Percentiles rank a stretch among this genome's conserved stretches.
phyloP scores from a whole-genome alignment of 257 asterid species.

The Capsicum chinense region DNA sequence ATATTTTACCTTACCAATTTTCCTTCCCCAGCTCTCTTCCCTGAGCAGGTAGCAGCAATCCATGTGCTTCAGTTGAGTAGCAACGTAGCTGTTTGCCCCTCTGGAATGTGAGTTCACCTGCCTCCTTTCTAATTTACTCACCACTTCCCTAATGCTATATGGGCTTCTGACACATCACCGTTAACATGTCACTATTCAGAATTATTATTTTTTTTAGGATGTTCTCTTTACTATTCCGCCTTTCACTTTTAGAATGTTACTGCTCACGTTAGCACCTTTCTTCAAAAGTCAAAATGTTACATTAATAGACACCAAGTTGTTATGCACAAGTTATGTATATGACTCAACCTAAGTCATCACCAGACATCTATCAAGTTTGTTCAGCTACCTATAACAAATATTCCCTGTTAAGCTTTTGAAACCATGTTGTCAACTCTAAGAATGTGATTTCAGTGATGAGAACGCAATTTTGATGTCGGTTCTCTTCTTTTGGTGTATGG shows the following conservation, averaged over 20 bases:
- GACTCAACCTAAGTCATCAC: neutral
- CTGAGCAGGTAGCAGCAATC: constrained; percentile 70
- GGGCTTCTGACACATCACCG: neutral
- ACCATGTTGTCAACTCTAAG: neutral
- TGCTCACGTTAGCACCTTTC: neutral
- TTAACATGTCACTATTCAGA: neutral
- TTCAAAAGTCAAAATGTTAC: neutral
- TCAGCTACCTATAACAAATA: neutral
- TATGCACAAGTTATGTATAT: neutral
- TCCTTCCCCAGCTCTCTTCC: constrained; percentile 59
- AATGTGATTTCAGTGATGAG: neutral
- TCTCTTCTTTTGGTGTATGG: too few species aligned
- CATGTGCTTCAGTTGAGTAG: constrained; percentile 83
- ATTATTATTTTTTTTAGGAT: neutral
- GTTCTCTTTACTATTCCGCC: neutral
- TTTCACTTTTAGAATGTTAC: constrained; percentile 8
- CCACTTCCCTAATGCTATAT: neutral
- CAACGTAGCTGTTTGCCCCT: constrained; percentile 71
- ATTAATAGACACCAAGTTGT: neutral
- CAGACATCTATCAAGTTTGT: constrained; percentile 9
- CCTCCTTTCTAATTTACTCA: neutral
- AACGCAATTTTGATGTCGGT: too few species aligned
- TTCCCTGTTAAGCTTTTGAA: neutral
- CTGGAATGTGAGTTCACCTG: constrained; percentile 69
- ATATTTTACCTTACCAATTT: constrained; percentile 28